Evolutionary conservation across 305 asterid genomes (phyloP).

Genomic region (Stenogyne calaminthoides): DNA sequence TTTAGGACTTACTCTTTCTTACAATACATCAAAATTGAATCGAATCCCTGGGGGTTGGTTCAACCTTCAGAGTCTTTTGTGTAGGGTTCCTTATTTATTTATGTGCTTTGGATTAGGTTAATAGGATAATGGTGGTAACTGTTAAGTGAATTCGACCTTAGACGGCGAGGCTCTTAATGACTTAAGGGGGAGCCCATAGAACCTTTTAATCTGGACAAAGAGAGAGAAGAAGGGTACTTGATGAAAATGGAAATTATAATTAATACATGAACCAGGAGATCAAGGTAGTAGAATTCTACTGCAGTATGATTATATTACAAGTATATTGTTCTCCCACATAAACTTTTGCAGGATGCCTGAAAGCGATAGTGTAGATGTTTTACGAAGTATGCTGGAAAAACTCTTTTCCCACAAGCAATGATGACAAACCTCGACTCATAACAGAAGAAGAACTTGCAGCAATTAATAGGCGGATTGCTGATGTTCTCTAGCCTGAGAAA

Average conservation of each 20-base stretch:
- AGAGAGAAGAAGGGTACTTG: slow-evolving; percentile 98
- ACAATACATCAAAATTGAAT: slow-evolving; percentile 2
- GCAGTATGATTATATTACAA: slow-evolving; percentile 23
- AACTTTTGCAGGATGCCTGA: slow-evolving; percentile 85
- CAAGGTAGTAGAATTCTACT: slow-evolving; percentile 52
- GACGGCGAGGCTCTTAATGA: slow-evolving; percentile 70
- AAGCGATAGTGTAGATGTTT: slow-evolving; percentile 85
- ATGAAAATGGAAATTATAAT: slow-evolving; percentile 82
- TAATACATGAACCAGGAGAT: slow-evolving; percentile 67
- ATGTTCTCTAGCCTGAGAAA: slow-evolving; percentile 87
- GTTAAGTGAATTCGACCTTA: slow-evolving; percentile 53
- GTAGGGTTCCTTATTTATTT: neutral
- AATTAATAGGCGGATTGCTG: slow-evolving; percentile 88
- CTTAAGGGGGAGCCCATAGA: slow-evolving; percentile 80
- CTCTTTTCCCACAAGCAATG: slow-evolving; percentile 32
- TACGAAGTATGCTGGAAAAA: slow-evolving; percentile 40
- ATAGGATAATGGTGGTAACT: slow-evolving; percentile 10
- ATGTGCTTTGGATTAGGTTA: slow-evolving; percentile 5
- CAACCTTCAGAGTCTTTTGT: slow-evolving; percentile 3
- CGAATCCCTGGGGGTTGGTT: neutral
- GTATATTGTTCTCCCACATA: slow-evolving; percentile 28
- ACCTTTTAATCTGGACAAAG: slow-evolving; percentile 85
- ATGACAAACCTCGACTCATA: slow-evolving; percentile 57
- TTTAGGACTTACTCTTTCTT: neutral
- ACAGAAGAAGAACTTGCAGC: slow-evolving; percentile 71